Evolutionary conservation across 2,329 filamentous ascomycete species (phyloP).

Genomic region (Fusarium sarcochroum): DNA sequence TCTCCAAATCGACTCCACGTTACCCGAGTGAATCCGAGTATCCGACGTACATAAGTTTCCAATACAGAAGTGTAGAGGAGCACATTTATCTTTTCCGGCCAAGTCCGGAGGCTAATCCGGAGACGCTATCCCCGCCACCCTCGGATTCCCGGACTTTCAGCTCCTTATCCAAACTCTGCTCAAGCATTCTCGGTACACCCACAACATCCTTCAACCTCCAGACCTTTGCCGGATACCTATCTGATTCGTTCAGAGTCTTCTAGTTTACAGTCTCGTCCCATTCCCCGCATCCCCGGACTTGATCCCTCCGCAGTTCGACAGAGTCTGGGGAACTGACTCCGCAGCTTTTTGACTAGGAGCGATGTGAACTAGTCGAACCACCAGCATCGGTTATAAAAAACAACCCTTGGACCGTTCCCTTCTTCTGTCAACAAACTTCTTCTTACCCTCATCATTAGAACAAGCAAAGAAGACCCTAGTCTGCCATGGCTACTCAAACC

Average conservation of each 20-base stretch:
- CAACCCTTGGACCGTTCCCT: not conserved
- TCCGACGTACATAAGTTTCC: not conserved
- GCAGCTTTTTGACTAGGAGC: not conserved
- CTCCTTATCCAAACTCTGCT: too few relatives aligned
- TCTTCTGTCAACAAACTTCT: not conserved
- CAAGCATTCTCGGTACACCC: too few relatives aligned
- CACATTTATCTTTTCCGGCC: not conserved
- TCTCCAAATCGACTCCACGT: not conserved
- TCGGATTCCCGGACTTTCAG: not conserved
- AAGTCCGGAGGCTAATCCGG: not conserved
- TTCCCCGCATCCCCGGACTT: slow-evolving; percentile 35
- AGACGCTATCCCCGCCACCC: not conserved
- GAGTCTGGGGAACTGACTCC: slow-evolving; percentile 20
- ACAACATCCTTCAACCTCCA: too few relatives aligned
- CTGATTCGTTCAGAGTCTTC: not conserved
- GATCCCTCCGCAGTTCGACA: slow-evolving; percentile 24
- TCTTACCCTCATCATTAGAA: slow-evolving; percentile 1
- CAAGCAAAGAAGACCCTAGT: slow-evolving; percentile 4
- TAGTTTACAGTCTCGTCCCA: slow-evolving; percentile 5
- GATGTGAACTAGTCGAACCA: not conserved
- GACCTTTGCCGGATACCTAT: not conserved
- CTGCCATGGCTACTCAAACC: slow-evolving; percentile 24
- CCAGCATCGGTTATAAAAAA: slow-evolving; percentile 10
- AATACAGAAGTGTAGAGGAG: too few relatives aligned
- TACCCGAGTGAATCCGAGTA: slow-evolving; percentile 20